Conservation (phyloP, 2,329 filamentous ascomycete species). For the Ciborinia camelliae region DNA sequence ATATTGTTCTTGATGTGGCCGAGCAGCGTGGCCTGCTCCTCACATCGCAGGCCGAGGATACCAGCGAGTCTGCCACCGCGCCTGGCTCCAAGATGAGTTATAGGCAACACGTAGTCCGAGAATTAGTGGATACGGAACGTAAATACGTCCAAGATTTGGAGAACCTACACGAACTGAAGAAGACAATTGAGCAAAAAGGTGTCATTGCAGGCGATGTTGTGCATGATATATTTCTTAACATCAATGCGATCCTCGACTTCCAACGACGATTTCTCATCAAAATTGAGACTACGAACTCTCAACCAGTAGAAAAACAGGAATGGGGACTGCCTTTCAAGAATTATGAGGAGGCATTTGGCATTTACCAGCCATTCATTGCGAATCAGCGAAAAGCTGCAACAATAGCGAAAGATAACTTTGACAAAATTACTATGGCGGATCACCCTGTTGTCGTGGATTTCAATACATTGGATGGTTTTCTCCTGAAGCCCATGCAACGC, state of each 20-base stretch:
- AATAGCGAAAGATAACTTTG: slow-evolving; percentile 79
- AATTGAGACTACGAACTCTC: slow-evolving; percentile 90
- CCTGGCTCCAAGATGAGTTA: slow-evolving; percentile 63
- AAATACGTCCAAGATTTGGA: slow-evolving; percentile 98
- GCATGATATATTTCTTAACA: slow-evolving; percentile 93
- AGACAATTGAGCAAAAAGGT: slow-evolving; percentile 80
- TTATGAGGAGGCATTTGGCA: slow-evolving; percentile 82
- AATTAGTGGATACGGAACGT: slow-evolving; percentile 90
- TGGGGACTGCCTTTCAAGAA: slow-evolving; percentile 91
- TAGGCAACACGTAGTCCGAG: slow-evolving; percentile 83
- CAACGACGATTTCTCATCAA: slow-evolving; percentile 92
- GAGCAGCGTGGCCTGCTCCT: slow-evolving; percentile 72
- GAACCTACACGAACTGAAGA: slow-evolving; percentile 88
- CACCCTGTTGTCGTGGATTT: slow-evolving; percentile 81
- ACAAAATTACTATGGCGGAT: slow-evolving; percentile 74
- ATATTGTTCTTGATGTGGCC: slow-evolving; percentile 83
- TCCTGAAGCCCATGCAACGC: slow-evolving; percentile 95
- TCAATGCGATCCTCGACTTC: slow-evolving; percentile 92
- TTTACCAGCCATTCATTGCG: slow-evolving; percentile 95
- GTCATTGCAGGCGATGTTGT: slow-evolving; percentile 85
- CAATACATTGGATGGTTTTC: slow-evolving; percentile 83
- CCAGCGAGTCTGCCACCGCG: slow-evolving; percentile 46
- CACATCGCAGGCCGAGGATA: slow-evolving; percentile 53
- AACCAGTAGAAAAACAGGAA: slow-evolving; percentile 71
- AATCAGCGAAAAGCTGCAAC: slow-evolving; percentile 90